These are phyloP conservation scores for Lentinula raphanica DNA, from an alignment of 768 basidiomycete genomes.

Conservation along the genomic window DNA sequence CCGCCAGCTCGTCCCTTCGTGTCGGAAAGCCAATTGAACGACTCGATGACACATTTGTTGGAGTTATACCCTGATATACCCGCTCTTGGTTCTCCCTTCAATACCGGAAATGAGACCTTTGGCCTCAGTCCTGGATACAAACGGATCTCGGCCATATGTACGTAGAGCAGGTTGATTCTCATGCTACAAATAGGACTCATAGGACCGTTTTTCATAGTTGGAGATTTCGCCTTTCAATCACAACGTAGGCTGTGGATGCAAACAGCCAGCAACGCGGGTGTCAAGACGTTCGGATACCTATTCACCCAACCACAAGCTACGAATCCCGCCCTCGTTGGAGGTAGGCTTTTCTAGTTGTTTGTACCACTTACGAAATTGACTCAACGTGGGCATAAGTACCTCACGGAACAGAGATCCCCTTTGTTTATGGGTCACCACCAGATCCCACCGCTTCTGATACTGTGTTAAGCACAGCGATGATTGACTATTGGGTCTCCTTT, in stretches of 20 bases:
- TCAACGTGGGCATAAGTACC: constrained; percentile 16
- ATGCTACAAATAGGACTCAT: neutral
- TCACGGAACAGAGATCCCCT: constrained; percentile 26
- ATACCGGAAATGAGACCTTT: constrained; percentile 26
- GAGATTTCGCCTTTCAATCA: constrained; percentile 24
- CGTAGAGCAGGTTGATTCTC: neutral
- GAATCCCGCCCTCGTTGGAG: constrained; percentile 7
- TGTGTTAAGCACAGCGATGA: constrained; percentile 18
- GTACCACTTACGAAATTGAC: neutral
- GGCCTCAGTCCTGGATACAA: constrained; percentile 23
- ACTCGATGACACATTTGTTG: constrained; percentile 14
- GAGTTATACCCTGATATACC: constrained; percentile 25
- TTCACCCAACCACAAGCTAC: constrained; percentile 16
- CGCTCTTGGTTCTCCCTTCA: constrained; percentile 25
- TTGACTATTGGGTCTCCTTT: constrained; percentile 29
- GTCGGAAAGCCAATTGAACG: constrained; percentile 8
- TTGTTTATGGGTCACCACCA: constrained; percentile 23
- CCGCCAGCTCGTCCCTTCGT: constrained; percentile 20
- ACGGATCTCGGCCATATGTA: constrained; percentile 17
- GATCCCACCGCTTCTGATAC: constrained; percentile 13
- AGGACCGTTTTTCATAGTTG: constrained; percentile 5
- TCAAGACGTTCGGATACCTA: constrained; percentile 3
- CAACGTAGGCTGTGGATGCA: constrained; percentile 5
- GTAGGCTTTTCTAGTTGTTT: constrained; percentile 12
- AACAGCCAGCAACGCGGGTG: constrained; percentile 1